A percentile compares a stretch with the other conserved stretches of the same genome.
These are phyloP conservation scores for Suillus luteus DNA, from an alignment of 768 basidiomycete species.

Conservation along the genomic window DNA sequence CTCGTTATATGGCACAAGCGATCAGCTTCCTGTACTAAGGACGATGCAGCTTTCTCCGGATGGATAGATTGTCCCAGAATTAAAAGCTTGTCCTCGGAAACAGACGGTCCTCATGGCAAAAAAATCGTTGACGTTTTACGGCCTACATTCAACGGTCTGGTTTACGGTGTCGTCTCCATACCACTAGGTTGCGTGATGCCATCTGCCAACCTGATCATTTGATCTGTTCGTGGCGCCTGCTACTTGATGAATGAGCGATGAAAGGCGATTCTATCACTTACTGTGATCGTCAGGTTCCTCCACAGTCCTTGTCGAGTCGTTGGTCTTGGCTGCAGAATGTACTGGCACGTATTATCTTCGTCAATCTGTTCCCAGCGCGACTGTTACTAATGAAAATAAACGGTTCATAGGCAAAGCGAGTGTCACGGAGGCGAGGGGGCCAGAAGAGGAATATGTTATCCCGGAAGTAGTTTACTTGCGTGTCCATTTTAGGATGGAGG, in stretches of 20 bases:
- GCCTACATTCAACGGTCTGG: neutral
- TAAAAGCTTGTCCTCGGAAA: neutral
- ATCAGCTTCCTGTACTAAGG: slow-evolving; percentile 2
- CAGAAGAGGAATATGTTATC: slow-evolving; percentile 8
- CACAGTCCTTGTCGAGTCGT: neutral
- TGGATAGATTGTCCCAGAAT: slow-evolving; percentile 1
- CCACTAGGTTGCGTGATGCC: neutral
- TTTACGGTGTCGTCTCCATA: neutral
- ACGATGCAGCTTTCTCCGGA: slow-evolving; percentile 5
- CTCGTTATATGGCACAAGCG: slow-evolving; percentile 5
- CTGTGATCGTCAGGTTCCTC: neutral
- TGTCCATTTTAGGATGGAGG: neutral
- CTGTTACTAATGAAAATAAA: slow-evolving; percentile 7
- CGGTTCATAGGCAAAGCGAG: slow-evolving; percentile 9
- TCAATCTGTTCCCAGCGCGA: slow-evolving; percentile 3
- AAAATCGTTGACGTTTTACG: neutral
- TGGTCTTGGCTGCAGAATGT: neutral
- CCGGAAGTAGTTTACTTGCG: neutral
- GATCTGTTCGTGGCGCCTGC: neutral
- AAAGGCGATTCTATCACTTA: neutral
- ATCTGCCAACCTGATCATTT: neutral
- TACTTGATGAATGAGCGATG: neutral
- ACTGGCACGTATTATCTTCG: neutral
- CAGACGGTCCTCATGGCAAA: slow-evolving; percentile 1
- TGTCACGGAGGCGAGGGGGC: slow-evolving; percentile 27